Evolutionary conservation across 1,284 basidiomycete species (phyloP).

Genomic region (Tetrapyrgos nigripes): DNA sequence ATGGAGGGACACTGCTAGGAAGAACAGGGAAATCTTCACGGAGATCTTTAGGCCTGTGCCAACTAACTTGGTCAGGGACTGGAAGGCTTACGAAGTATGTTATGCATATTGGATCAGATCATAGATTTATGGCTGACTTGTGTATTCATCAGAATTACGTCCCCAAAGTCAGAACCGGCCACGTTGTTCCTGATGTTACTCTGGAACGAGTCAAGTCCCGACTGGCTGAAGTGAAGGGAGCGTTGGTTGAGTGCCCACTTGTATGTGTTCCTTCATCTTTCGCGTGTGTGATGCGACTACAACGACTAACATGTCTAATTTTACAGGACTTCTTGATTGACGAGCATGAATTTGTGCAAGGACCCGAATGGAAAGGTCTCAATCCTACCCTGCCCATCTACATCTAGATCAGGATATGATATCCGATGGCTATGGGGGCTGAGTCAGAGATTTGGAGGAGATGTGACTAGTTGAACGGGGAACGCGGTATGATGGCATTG

Average conservation of each 20-base stretch:
- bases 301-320: not conserved
- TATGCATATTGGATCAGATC: not conserved
- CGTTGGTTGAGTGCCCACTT: slow-evolving; percentile 80
- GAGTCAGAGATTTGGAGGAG: not conserved
- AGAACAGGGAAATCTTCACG: slow-evolving; percentile 82
- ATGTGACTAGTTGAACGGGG: too few species aligned
- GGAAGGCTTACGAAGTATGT: slow-evolving; percentile 80
- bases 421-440: not conserved
- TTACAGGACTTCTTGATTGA: slow-evolving; percentile 82
- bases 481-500: too few species aligned
- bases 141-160: slow-evolving; percentile 79
- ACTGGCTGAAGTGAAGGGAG: slow-evolving; percentile 72
- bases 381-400: slow-evolving; percentile 82
- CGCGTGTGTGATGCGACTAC: not conserved
- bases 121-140: too few species aligned
- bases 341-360: slow-evolving; percentile 73
- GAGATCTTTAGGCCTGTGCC: slow-evolving; percentile 87
- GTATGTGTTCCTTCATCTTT: slow-evolving; percentile 44
- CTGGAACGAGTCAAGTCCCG: slow-evolving; percentile 76
- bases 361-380: slow-evolving; percentile 73
- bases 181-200: slow-evolving; percentile 74
- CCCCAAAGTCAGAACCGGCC: slow-evolving; percentile 81
- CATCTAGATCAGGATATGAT: slow-evolving; percentile 49
- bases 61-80: slow-evolving; percentile 78
- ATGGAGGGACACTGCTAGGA: slow-evolving; percentile 77